phyloP scores from a whole-genome alignment of 176 grass and related monocot species.

The sorghum (Sorghum bicolor) region DNA sequence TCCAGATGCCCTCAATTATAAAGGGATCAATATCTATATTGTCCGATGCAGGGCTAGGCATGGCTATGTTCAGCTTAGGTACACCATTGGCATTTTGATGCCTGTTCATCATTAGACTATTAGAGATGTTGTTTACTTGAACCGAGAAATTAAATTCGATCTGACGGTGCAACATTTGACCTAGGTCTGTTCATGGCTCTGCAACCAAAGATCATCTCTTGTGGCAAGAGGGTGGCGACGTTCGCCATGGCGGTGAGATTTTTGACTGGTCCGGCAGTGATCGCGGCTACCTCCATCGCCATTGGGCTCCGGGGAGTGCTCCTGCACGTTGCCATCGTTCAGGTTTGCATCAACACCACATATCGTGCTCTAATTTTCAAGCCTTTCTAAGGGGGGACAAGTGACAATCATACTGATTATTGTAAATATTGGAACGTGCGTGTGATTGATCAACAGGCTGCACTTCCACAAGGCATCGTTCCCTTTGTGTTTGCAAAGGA shows the following conservation, averaged over 20 bases:
- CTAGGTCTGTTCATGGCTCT: conserved; percentile 95
- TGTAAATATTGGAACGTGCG: neutral
- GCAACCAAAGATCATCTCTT: conserved; percentile 91
- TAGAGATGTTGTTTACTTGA: neutral
- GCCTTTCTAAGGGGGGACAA: neutral
- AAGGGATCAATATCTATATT: conserved; percentile 94
- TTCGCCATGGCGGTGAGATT: conserved; percentile 95
- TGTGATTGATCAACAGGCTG: conserved; percentile 56
- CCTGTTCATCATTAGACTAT: neutral
- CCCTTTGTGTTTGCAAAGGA: conserved; percentile 98
- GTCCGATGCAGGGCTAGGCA: conserved; percentile 86
- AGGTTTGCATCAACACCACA: conserved; percentile 33
- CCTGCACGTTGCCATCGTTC: conserved; percentile 87
- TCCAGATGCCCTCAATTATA: conserved; percentile 93
- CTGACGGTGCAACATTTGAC: conserved; percentile 7
- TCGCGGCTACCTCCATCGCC: conserved; percentile 70
- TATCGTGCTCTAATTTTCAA: neutral
- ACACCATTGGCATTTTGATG: neutral
- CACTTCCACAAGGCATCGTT: conserved; percentile 97
- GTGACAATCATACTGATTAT: neutral
- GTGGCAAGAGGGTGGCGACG: conserved; percentile 75
- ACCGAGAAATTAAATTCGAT: neutral
- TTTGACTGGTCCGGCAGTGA: conserved; percentile 79
- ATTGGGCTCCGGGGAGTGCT: conserved; percentile 80
- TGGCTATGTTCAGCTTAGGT: conserved; percentile 99